A percentile compares a stretch with the other conserved stretches of the same genome.
These are phyloP conservation scores for Anethum foeniculum DNA, from an alignment of 140 eudicot genomes.

Conservation along the genomic window DNA sequence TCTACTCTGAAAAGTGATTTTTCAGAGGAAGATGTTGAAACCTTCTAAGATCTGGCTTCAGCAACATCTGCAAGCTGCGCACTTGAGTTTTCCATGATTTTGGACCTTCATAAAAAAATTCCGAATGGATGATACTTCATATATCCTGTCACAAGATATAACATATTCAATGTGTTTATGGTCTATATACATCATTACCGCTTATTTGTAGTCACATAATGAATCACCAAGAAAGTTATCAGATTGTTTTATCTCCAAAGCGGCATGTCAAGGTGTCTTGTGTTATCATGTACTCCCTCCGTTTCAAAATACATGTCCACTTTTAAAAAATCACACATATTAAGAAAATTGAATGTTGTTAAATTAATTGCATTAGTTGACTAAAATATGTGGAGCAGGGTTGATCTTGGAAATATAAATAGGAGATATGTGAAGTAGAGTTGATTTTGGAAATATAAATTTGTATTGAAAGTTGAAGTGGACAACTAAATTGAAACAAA, in stretches of 20 bases:
- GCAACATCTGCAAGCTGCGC: not conserved
- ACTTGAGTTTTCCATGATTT: not conserved
- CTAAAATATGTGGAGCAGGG: no score
- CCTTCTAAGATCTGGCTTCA: slow-evolving; percentile 1
- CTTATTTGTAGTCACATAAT: not conserved
- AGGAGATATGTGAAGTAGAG: no score
- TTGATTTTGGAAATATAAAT: no score
- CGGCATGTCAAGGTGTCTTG: not conserved
- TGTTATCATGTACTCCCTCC: no score
- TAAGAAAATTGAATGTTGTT: no score
- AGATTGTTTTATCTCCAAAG: not conserved
- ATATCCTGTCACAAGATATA: slow-evolving; percentile 14
- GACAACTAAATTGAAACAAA: no score
- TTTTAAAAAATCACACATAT: no score
- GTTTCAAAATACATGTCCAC: no score
- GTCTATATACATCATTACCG: not conserved
- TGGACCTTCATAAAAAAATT: not conserved
- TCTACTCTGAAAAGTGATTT: not conserved
- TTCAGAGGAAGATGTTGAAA: not conserved
- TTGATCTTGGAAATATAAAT: no score
- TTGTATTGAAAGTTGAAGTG: no score
- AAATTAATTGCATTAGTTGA: no score
- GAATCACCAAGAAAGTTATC: not conserved
- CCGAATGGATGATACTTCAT: slow-evolving; percentile 2
- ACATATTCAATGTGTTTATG: not conserved